Base-by-base conservation (phyloP, 495 filamentous ascomycete genomes). In the Beverwykella pulmonaria region DNA sequence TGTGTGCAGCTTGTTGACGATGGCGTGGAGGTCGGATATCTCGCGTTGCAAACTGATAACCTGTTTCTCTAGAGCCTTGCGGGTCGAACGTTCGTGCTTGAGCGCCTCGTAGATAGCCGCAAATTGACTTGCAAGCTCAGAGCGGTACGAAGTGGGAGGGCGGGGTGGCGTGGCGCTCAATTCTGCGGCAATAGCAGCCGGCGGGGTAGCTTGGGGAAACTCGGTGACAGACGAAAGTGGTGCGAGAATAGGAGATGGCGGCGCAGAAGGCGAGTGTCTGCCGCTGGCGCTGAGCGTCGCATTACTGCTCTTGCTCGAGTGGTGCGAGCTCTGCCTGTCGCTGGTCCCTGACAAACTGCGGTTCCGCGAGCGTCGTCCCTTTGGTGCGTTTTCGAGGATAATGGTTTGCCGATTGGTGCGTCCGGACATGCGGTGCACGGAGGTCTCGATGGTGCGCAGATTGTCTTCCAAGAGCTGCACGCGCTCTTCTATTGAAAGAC, bases 341-440 rank as follows among this genome's bases (percentile, higher is more conserved):
- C 65, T 68, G 9, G 64, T 61, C 4, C 50, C 44, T 8, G 70
- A 69, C 15, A 61, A 54, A 30, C 56, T 67, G 29, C 66, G 50
- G 26, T 63, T 62, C n/a, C 65, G 53, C n/a, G 60, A 65, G 25
- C 66, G 70, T 1, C 57, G 56, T 0, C 67, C 67, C 47, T 70
- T 73, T 6, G 71, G 67, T 44, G 67, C 67, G 59, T 68, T 73
- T 55, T 73, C 71, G 1, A 73, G 64, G 52, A 73, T 68, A 29
- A 73, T 70, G 22, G 67, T 73, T 54, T 70, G 71, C 8, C 71
- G 71, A 25, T 73, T 66, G 49, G 39, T 64, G 39, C 70, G 62
- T 23, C 70, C 70, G 4, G 70, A 69, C 6, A 69, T 34, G 19
- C 71, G 61, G 39, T 56, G 62, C 23, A 70, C 56, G 1, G 67